Percentiles rank a stretch among this genome's conserved stretches.
Conservation (phyloP, 176 grass and related monocot species). For the Phyllostachys edulis region DNA sequence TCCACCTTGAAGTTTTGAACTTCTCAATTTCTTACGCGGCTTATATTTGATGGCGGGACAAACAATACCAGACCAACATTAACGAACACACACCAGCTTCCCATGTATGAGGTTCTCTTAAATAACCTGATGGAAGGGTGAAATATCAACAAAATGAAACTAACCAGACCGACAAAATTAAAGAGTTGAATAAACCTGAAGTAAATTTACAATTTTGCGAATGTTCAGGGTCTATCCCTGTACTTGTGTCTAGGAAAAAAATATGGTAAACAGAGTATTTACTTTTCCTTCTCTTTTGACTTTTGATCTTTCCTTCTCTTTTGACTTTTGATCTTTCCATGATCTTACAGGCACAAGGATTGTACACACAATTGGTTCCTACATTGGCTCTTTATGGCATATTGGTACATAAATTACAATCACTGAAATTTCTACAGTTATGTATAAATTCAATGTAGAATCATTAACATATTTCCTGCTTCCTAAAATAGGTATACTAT, state of each 20-base stretch:
- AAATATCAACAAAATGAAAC: conserved; percentile 21
- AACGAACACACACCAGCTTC: not conserved
- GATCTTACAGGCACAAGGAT: conserved; percentile 53
- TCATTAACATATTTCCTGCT: not conserved
- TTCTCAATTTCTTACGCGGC: not conserved
- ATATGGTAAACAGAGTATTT: not conserved
- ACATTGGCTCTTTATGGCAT: conserved; percentile 68
- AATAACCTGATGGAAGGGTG: conserved; percentile 10
- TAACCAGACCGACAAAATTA: not conserved
- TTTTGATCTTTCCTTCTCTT: conserved; percentile 2
- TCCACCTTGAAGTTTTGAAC: not conserved
- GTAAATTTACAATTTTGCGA: not conserved
- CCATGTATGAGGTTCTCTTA: not conserved
- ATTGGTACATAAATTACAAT: conserved; percentile 38
- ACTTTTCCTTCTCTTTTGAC: not conserved
- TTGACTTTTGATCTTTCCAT: conserved; percentile 24
- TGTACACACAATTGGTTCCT: conserved; percentile 44
- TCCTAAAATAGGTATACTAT: conserved; percentile 60
- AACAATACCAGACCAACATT: not conserved
- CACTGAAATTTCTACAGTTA: not conserved
- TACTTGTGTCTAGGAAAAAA: not conserved
- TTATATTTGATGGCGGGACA: conserved; percentile 1
- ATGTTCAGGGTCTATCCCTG: not conserved
- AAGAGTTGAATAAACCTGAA: conserved; percentile 6
- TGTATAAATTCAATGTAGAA: not conserved